phyloP scores from a whole-genome alignment of 305 asterid species.

The Plantago lanceolata region DNA sequence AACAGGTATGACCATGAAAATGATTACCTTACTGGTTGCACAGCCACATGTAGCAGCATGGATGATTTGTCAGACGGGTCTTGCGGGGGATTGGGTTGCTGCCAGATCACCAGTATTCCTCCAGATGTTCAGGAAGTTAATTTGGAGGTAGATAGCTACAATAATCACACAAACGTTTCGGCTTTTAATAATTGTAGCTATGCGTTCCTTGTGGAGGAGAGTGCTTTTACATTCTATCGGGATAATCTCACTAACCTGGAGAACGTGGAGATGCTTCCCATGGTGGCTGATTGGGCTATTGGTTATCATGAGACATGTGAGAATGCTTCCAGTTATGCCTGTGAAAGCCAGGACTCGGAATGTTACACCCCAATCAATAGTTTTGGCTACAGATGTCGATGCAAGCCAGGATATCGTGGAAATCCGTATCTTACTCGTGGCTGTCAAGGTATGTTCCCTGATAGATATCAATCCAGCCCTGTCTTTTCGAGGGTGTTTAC shows the following conservation, averaged over 20 bases:
- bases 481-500: not conserved
- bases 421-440: conserved; percentile 43
- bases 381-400: conserved; percentile 35
- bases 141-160: too few relatives aligned
- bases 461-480: not conserved
- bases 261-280: conserved; percentile 6
- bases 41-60: not conserved
- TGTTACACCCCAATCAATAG: conserved; percentile 26
- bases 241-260: not conserved
- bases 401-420: conserved; percentile 35
- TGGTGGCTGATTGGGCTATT: conserved; percentile 25
- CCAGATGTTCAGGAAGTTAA: too few relatives aligned
- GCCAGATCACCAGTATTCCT: not conserved
- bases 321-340: conserved; percentile 9
- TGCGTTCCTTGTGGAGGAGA: too few relatives aligned
- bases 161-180: too few relatives aligned
- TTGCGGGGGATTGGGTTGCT: not conserved
- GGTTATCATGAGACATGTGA: conserved; percentile 11
- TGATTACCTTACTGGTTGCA: conserved; percentile 15
- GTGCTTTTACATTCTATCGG: conserved; percentile 3
- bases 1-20: not conserved
- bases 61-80: not conserved
- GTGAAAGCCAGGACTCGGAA: conserved; percentile 10
- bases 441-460: conserved; percentile 32
- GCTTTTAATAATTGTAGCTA: conserved; percentile 14